Conservation (phyloP, 148 eudicot genomes). For the Oxyria digyna region DNA sequence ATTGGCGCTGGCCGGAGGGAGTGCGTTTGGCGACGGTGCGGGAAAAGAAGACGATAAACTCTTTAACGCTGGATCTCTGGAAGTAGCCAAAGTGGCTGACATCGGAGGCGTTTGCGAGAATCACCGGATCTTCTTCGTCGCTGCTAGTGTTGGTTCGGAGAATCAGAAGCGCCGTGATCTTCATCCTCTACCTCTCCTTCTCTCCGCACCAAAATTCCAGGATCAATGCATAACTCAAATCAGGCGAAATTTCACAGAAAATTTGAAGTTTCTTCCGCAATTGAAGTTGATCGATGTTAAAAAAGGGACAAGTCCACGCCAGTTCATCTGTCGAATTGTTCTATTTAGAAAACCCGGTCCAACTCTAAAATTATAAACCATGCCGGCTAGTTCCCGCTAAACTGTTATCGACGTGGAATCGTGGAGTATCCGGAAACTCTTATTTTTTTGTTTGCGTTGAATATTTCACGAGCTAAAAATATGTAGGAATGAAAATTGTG, state of each 20-base stretch:
- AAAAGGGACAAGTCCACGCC: background rate
- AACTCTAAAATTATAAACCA: too few relatives aligned
- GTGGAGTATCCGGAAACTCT: too few relatives aligned
- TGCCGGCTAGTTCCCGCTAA: too few relatives aligned
- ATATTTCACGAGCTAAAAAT: too few relatives aligned
- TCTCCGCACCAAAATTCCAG: background rate
- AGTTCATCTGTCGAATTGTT: too few relatives aligned
- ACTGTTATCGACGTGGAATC: too few relatives aligned
- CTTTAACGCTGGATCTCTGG: slow-evolving; percentile 56
- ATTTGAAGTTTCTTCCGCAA: background rate
- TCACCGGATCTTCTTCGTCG: slow-evolving; percentile 48
- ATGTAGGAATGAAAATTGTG: too few relatives aligned
- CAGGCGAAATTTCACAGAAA: background rate
- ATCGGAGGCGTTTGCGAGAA: slow-evolving; percentile 55
- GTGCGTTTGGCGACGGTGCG: slow-evolving; percentile 75
- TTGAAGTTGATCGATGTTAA: background rate
- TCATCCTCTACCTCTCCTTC: slow-evolving; percentile 25
- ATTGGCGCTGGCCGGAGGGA: slow-evolving; percentile 55
- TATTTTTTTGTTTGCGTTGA: too few relatives aligned
- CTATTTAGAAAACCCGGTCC: too few relatives aligned
- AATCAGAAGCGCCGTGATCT: slow-evolving; percentile 72
- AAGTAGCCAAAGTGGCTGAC: slow-evolving; percentile 67
- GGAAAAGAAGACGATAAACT: slow-evolving; percentile 68
- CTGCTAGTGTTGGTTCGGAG: slow-evolving; percentile 24
- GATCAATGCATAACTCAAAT: background rate